Evolutionary conservation across 2,329 filamentous ascomycete species (phyloP), one percentile per base, ranked within the genome.

Genomic region (Cephalotrichum gorgonifer): DNA sequence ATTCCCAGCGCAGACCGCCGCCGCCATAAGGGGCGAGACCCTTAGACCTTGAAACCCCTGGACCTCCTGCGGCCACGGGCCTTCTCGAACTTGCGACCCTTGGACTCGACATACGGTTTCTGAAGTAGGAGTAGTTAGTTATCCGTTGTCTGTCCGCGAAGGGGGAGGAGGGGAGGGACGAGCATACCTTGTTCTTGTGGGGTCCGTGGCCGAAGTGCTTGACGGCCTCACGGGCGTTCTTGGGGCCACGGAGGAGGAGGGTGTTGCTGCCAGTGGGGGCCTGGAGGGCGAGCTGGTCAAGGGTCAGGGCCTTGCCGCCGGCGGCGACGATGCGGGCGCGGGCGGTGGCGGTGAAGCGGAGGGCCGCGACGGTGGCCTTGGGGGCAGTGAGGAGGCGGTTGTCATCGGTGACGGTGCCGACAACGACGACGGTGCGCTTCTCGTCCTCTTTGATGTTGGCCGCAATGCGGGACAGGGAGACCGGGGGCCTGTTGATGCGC

Each of bases 21-120:
- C n/a, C n/a, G n/a, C n/a, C n/a, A n/a, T n/a, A n/a, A 50, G 51
- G 55, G 51, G 27, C 52, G 50, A 56, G 53, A 56, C 58, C 71
- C 70, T 88, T 95, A 98, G 71, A 98, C 93, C 89, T 98, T 98
- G 90, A 98, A 98, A 82, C 94, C 93, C 68, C 87, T 83, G 65
- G 90, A 97, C 72, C 89, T 81, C 85, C 93, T 94, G 76, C 93
- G 90, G 75, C 93, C 94, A 93, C 93, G 90, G 67, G 90, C 93
- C 67, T 83, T 82, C 85, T 98, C 94, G 80, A 98, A 98, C 82
- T 98, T 98, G 76, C 93, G 86, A 68, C 94, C 94, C 87, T 98
- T 98, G 80, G 88, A 95, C 75, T 88, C 81, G 66, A 98, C 81
- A 64, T 95, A 87, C 62, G 91, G 91, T 83, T 96, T 97, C 91